A percentile compares a stretch with the other conserved stretches of the same genome.
These are phyloP conservation scores for Talaromyces thailandensis DNA, from an alignment of 495 filamentous ascomycete species.

Conservation along the genomic window DNA sequence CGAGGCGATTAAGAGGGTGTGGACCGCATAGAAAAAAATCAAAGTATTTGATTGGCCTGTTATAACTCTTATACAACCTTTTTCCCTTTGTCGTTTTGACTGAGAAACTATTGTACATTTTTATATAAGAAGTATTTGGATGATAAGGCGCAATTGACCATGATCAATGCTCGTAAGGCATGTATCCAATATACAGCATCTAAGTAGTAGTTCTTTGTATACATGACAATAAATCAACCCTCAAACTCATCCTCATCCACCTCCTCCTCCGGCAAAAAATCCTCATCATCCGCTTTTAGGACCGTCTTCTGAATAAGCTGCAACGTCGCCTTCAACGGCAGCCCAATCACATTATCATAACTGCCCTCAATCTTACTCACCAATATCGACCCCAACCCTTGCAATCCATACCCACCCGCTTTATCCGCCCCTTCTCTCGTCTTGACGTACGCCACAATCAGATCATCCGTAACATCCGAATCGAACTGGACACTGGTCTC, in stretches of 20 bases:
- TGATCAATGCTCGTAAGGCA: neutral
- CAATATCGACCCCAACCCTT: slow-evolving; percentile 77
- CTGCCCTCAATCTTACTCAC: slow-evolving; percentile 83
- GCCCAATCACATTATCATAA: slow-evolving; percentile 92
- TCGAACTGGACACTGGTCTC: slow-evolving; percentile 82
- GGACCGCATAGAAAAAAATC: slow-evolving; percentile 51
- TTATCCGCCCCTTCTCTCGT: slow-evolving; percentile 94
- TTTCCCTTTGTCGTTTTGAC: slow-evolving; percentile 3
- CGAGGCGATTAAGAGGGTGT: slow-evolving; percentile 76
- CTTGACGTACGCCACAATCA: slow-evolving; percentile 77
- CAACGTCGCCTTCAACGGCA: slow-evolving; percentile 75
- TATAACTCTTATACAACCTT: slow-evolving; percentile 2
- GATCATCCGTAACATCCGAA: slow-evolving; percentile 62
- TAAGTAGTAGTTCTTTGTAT: neutral
- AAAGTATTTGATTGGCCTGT: neutral
- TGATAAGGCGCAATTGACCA: neutral
- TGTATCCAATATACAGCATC: neutral
- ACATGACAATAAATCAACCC: neutral
- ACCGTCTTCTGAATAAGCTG: slow-evolving; percentile 79
- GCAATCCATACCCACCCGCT: slow-evolving; percentile 91
- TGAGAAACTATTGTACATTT: slow-evolving; percentile 6
- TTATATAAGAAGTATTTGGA: neutral
- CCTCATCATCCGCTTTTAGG: slow-evolving; percentile 45
- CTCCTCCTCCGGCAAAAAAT: slow-evolving; percentile 22
- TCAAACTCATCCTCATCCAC: slow-evolving; percentile 20